Evolutionary conservation across 2,329 filamentous ascomycete species (phyloP).

Genomic region (Epichloe hybrida): DNA sequence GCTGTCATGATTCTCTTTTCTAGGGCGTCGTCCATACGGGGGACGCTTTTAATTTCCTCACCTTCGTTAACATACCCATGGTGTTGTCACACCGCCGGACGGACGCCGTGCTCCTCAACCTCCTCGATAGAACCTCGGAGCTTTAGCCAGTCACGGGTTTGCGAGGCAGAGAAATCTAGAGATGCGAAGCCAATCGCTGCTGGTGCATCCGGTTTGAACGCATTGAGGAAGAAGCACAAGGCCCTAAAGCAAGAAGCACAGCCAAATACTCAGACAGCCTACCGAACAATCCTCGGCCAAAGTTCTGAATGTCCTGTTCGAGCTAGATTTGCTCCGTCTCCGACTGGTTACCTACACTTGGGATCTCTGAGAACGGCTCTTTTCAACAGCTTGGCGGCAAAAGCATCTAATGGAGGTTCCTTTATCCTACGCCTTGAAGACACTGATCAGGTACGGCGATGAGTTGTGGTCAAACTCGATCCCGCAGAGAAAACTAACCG

Average conservation of each 20-base stretch:
- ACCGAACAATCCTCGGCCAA: slow-evolving; percentile 21
- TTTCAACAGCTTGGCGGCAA: slow-evolving; percentile 91
- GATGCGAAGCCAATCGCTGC: background rate
- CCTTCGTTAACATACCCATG: background rate
- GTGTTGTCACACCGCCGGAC: background rate
- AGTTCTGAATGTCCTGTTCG: slow-evolving; percentile 39
- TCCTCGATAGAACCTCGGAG: background rate
- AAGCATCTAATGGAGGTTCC: slow-evolving; percentile 64
- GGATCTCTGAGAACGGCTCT: slow-evolving; percentile 84
- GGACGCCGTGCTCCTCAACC: background rate
- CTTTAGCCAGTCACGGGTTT: background rate
- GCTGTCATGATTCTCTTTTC: background rate
- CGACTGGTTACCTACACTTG: slow-evolving; percentile 85
- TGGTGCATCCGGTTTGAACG: slow-evolving; percentile 7
- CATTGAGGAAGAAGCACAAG: slow-evolving; percentile 7
- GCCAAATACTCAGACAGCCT: background rate
- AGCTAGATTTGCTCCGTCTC: slow-evolving; percentile 84
- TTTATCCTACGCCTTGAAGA: slow-evolving; percentile 90
- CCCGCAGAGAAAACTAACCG: background rate
- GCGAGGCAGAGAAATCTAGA: background rate
- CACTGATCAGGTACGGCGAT: slow-evolving; percentile 65
- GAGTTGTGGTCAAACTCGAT: background rate
- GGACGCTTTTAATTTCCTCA: background rate
- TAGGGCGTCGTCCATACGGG: background rate
- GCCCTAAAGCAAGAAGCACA: slow-evolving; percentile 12